Evolutionary conservation across 495 filamentous ascomycete genomes (phyloP), one percentile per base, ranked within the genome.

Genomic region (Tuber microsphaerosporum): DNA sequence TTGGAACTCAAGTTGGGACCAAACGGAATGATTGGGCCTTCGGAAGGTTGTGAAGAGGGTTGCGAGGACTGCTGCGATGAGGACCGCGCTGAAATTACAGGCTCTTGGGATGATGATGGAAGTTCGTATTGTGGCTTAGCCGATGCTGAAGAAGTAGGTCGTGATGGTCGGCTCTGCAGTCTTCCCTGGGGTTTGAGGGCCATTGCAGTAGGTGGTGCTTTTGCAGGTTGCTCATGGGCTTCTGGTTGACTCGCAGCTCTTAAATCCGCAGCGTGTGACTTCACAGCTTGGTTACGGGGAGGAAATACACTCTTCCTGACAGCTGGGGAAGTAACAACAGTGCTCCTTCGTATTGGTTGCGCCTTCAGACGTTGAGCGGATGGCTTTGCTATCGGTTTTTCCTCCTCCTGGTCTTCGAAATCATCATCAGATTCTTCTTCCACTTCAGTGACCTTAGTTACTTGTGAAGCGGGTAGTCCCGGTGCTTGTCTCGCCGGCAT

Each of bases 261-360:
- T 77, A 90, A 88, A 74, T 90, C 88, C 9, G 89, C 89, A 17
- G 89, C 89, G 80, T 82, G 72, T 12, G 80, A 82, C 70, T 71
- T 79, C 12, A 48, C 42, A 22, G 51, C 31, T 12, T 77, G 76
- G 61, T 48, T 79, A 16, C 76, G 72, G 19, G 76, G 37, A 41
- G 77, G 77, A 71, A 79, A 75, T 37, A 75, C 70, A 71, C 70
- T 79, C 39, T 74, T 80, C 42, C 79, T 74, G 3, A 77, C 71
- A 5, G 65, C 69, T 41, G 76, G 72, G 56, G 69, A 71, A 12
- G 75, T 69, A 71, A 75, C 61, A 17, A 46, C 78, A 39, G 78
- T 75, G 39, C 76, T 80, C 46, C 73, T 80, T 48, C 78, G 78
- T 72, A 80, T 76, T 4, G 78, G 78, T 43, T 80, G 76, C 34